Percentiles rank a stretch among this genome's conserved stretches.
Conservation (phyloP, 1,139 yeast species). For the Groenewaldozyma sp. region DNA sequence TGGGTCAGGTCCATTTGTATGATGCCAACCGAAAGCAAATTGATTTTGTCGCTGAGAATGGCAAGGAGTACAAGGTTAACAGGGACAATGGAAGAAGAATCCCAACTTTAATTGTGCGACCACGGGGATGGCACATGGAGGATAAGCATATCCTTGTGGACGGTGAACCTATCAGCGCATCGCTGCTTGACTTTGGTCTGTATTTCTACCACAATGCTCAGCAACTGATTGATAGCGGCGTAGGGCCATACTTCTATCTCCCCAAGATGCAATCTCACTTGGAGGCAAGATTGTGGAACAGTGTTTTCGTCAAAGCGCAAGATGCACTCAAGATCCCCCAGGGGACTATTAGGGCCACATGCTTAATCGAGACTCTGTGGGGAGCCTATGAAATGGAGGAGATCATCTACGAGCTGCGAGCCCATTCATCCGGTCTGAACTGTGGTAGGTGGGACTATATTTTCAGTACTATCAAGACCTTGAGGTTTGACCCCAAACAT, state of each 20-base stretch:
- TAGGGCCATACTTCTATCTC: conserved; percentile 65
- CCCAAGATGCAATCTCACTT: conserved; percentile 74
- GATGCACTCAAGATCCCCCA: conserved; percentile 51
- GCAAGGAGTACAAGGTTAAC: conserved; percentile 49
- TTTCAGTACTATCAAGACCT: conserved; percentile 58
- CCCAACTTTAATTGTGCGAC: conserved; percentile 71
- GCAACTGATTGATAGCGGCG: conserved; percentile 48
- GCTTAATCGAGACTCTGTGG: conserved; percentile 61
- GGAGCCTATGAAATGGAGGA: conserved; percentile 77
- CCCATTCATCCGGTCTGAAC: conserved; percentile 64
- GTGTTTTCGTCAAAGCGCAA: conserved; percentile 57
- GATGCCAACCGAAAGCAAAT: conserved; percentile 62
- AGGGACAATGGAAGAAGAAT: conserved; percentile 35
- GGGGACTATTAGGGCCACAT: conserved; percentile 68
- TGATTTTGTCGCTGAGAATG: conserved; percentile 49
- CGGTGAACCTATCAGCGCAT: conserved; percentile 65
- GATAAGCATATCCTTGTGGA: conserved; percentile 65
- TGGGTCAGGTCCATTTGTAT: conserved; percentile 76
- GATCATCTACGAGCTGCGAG: conserved; percentile 61
- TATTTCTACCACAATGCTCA: conserved; percentile 65
- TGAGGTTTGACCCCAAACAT: conserved; percentile 51
- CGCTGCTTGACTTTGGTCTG: conserved; percentile 65
- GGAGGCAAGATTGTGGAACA: conserved; percentile 71
- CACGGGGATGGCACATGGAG: conserved; percentile 75
- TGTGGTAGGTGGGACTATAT: conserved; percentile 80